A percentile compares a stretch with the other conserved stretches of the same genome.
Evolutionary conservation across 805 yeast species (phyloP).

Genomic region (Hanseniaspora taiwanica): DNA sequence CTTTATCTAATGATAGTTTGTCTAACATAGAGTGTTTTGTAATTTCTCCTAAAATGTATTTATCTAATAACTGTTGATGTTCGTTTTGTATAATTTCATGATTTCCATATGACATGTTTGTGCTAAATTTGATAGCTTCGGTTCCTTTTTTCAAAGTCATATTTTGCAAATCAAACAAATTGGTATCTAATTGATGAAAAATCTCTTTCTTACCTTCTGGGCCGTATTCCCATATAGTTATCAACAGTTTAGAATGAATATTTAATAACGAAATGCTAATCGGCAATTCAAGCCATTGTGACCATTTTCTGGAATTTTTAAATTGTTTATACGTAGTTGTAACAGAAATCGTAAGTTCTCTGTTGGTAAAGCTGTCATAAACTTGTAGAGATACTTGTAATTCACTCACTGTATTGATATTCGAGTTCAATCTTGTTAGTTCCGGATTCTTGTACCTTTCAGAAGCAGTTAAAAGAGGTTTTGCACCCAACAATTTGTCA

Average conservation of each 20-base stretch:
- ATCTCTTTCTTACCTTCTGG: conserved; percentile 34
- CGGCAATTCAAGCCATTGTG: conserved; percentile 63
- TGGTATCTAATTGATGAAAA: conserved; percentile 49
- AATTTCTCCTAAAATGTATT: conserved; percentile 56
- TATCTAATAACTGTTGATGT: conserved; percentile 41
- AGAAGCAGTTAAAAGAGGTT: conserved; percentile 30
- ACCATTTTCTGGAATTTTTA: conserved; percentile 41
- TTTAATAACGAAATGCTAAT: conserved; percentile 61
- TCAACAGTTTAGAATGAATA: conserved; percentile 40
- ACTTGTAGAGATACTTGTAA: conserved; percentile 35
- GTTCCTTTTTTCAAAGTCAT: conserved; percentile 59
- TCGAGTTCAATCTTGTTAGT: conserved; percentile 28
- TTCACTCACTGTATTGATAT: conserved; percentile 24
- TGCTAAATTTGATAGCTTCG: conserved; percentile 38
- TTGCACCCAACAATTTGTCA: conserved; percentile 32
- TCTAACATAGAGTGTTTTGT: conserved; percentile 63
- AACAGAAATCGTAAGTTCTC: conserved; percentile 37
- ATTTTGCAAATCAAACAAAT: conserved; percentile 42
- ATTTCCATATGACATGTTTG: conserved; percentile 20
- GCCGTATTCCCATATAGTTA: conserved; percentile 53
- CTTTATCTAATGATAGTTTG: conserved; percentile 37
- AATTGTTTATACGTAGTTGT: conserved; percentile 37
- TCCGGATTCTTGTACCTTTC: conserved; percentile 36
- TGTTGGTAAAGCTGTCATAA: conserved; percentile 26
- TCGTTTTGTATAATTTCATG: conserved; percentile 14